phyloP scores from a whole-genome alignment of 805 yeast species.

The Schwanniomyces sp. region DNA sequence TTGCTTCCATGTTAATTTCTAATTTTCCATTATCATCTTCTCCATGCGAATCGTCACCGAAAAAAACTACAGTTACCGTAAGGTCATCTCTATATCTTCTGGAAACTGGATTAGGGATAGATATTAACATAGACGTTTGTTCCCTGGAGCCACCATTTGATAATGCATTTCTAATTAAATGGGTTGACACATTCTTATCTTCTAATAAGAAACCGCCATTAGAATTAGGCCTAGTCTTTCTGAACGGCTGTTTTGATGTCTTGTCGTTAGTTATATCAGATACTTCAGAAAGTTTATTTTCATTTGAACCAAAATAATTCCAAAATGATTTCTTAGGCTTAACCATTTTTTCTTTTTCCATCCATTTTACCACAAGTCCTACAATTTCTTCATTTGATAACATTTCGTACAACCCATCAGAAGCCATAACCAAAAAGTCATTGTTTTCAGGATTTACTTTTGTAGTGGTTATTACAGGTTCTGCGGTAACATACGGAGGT shows the following conservation, averaged over 20 bases:
- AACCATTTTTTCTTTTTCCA: slow-evolving; percentile 68
- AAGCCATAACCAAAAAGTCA: slow-evolving; percentile 87
- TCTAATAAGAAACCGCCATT: slow-evolving; percentile 55
- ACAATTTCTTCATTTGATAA: slow-evolving; percentile 90
- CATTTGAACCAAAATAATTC: slow-evolving; percentile 41
- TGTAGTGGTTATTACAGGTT: slow-evolving; percentile 86
- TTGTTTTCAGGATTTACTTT: slow-evolving; percentile 67
- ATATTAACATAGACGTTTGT: slow-evolving; percentile 81
- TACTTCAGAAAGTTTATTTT: slow-evolving; percentile 60
- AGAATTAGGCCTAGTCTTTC: slow-evolving; percentile 45
- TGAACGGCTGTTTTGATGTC: slow-evolving; percentile 71
- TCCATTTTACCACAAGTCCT: slow-evolving; percentile 90
- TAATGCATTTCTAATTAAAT: slow-evolving; percentile 88
- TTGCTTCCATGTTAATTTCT: slow-evolving; percentile 57
- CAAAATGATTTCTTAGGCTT: slow-evolving; percentile 50
- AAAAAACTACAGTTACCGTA: slow-evolving; percentile 93
- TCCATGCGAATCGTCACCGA: slow-evolving; percentile 58
- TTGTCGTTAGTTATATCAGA: slow-evolving; percentile 59
- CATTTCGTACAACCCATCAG: slow-evolving; percentile 93
- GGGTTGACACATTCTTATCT: slow-evolving; percentile 90
- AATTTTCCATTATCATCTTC: slow-evolving; percentile 47
- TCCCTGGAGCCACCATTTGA: slow-evolving; percentile 84
- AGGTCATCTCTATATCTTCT: slow-evolving; percentile 93
- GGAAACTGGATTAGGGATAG: slow-evolving; percentile 89
- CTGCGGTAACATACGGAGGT: slow-evolving; percentile 98